Evolutionary conservation across 176 grass and related monocot genomes (phyloP), one percentile per base, ranked within the genome.

Genomic region (Musa acuminata): DNA sequence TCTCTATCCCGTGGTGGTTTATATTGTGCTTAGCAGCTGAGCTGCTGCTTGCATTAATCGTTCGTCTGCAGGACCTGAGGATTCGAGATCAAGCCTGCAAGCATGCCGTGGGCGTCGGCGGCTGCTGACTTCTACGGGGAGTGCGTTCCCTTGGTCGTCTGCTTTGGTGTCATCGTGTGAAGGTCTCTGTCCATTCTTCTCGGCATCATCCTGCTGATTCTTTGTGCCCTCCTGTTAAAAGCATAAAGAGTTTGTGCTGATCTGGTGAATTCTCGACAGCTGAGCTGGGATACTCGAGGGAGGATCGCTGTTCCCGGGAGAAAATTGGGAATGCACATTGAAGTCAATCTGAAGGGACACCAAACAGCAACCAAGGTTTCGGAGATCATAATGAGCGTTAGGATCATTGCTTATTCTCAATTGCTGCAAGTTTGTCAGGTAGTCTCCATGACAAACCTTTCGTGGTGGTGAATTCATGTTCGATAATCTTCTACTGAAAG

Each of bases 341-440:
- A 78, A 53, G 75, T 69, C 75, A 23, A 81, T 52, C 53, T 55
- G 71, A 79, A 52, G 51, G 84, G 63, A 62, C 53, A 75, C 55
- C 60, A 58, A 49, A 75, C 78, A 25, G 62, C 77, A 11, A 53
- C 66, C 50, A 48, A 24, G 23, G 21, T 64, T 67, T 62, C 43
- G 48, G 72, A 72, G 17, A 72, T 74, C 62, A 75, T 88, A 82
- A 86, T 84, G 83, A 84, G 54, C 77, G 79, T 72, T 79, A 72
- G 77, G 62, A 78, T 83, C 73, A 53, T 79, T 75, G 81, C 75
- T 12, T 88, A 27, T 25, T 82, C 69, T 83, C 79, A 86, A 57
- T 81, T 85, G 78, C 82, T 77, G 79, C 81, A 79, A 79, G 64
- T 82, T 26, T 91, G 81, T 80, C 88, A 96, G 88, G 85, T 88